phyloP scores from a whole-genome alignment of 305 asterid species.

The Rubia balearica region DNA sequence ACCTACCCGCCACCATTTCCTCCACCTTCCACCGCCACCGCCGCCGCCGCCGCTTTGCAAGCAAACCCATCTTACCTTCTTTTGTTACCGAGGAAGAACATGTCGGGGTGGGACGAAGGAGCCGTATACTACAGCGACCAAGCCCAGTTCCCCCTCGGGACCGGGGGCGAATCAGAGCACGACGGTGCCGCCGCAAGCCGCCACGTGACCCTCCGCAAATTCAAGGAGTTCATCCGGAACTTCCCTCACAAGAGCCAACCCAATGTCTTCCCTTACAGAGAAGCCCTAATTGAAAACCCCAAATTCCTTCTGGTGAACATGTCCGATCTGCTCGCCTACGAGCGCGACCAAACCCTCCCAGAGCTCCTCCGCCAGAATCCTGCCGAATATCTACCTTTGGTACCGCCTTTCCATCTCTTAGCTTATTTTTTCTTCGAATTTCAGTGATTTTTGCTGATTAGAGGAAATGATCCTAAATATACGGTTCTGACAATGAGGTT shows the following conservation, averaged over 20 bases:
- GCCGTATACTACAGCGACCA: slow-evolving; percentile 86
- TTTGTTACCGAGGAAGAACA: slow-evolving; percentile 12
- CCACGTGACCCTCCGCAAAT: slow-evolving; percentile 64
- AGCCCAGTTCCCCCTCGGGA: slow-evolving; percentile 75
- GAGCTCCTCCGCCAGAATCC: slow-evolving; percentile 81
- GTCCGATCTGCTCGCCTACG: slow-evolving; percentile 87
- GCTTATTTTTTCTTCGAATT: too few relatives aligned
- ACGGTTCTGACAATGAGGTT: neutral
- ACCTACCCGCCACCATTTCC: neutral
- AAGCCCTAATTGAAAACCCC: slow-evolving; percentile 79
- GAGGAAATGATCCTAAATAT: too few relatives aligned
- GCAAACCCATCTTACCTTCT: neutral
- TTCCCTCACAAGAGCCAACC: slow-evolving; percentile 77
- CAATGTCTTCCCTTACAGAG: slow-evolving; percentile 87
- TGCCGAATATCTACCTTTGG: slow-evolving; percentile 89
- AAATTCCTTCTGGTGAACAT: slow-evolving; percentile 56
- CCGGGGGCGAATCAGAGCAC: slow-evolving; percentile 41
- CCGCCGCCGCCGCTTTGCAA: neutral
- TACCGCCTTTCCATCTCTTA: slow-evolving; percentile 19
- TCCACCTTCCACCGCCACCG: neutral
- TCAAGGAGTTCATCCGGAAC: slow-evolving; percentile 85
- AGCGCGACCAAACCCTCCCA: slow-evolving; percentile 73
- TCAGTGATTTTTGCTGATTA: neutral
- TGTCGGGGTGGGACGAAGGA: slow-evolving; percentile 99
- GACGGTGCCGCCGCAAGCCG: slow-evolving; percentile 43